phyloP scores from a whole-genome alignment of 805 yeast genomes.

The Candida maltosa region DNA sequence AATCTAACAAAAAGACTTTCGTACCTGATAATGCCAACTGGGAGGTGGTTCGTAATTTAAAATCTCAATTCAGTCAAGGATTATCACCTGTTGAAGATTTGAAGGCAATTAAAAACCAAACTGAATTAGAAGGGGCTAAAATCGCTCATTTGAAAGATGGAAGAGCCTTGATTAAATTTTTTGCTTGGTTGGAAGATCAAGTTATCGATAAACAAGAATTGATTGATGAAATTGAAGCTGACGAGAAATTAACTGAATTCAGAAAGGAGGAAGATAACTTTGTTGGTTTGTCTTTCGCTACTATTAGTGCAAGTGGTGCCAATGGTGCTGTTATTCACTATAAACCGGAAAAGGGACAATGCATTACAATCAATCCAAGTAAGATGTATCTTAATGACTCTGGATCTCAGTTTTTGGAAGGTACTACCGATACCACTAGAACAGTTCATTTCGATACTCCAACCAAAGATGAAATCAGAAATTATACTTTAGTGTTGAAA shows the following conservation, averaged over 20 bases:
- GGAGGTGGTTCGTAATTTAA: slow-evolving; percentile 35
- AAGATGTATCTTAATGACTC: slow-evolving; percentile 55
- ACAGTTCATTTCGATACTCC: slow-evolving; percentile 55
- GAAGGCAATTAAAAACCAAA: slow-evolving; percentile 49
- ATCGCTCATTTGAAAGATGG: slow-evolving; percentile 58
- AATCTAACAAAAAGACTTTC: slow-evolving; percentile 26
- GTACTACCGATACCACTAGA: slow-evolving; percentile 64
- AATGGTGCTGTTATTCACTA: slow-evolving; percentile 80
- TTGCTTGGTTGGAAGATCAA: slow-evolving; percentile 59
- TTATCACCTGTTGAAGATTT: slow-evolving; percentile 45
- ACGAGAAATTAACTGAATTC: slow-evolving; percentile 40
- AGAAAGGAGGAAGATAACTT: slow-evolving; percentile 43
- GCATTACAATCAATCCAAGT: slow-evolving; percentile 49
- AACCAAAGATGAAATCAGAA: slow-evolving; percentile 39
- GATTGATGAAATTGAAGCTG: slow-evolving; percentile 60
- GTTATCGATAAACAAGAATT: slow-evolving; percentile 37
- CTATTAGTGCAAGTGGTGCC: slow-evolving; percentile 73
- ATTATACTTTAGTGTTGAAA: slow-evolving; percentile 57
- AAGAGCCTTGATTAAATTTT: slow-evolving; percentile 49
- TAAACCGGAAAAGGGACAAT: slow-evolving; percentile 46
- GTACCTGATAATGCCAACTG: slow-evolving; percentile 34
- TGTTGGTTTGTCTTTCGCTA: slow-evolving; percentile 67
- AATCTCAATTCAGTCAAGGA: slow-evolving; percentile 25
- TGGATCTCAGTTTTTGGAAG: slow-evolving; percentile 60
- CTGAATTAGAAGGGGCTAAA: slow-evolving; percentile 50